Conservation (phyloP, 2,329 filamentous ascomycete genomes). For the Fusarium agapanthi region DNA sequence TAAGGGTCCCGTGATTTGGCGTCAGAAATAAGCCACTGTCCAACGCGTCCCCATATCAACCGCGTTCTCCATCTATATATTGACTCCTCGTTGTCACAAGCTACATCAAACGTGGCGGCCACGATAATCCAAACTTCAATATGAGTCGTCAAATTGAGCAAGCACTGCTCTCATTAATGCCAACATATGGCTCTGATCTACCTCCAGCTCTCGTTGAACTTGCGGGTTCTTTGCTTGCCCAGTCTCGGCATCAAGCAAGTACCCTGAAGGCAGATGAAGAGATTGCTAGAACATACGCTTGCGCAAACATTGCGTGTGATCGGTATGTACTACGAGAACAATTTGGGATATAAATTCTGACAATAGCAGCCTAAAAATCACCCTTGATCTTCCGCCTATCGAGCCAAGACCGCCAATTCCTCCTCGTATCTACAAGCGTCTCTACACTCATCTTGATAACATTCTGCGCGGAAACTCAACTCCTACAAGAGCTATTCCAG, state of each 20-base stretch:
- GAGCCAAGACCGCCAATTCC: conserved; percentile 80
- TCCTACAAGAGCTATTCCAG: conserved; percentile 41
- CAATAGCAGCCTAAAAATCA: conserved; percentile 71
- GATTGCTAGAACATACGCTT: conserved; percentile 83
- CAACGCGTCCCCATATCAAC: conserved; percentile 20
- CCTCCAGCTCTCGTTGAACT: conserved; percentile 76
- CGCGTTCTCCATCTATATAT: conserved; percentile 14
- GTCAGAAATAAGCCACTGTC: conserved; percentile 1
- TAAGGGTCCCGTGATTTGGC: conserved; percentile 31
- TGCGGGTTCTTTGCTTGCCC: conserved; percentile 77
- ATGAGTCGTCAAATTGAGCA: conserved; percentile 83
- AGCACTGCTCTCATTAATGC: conserved; percentile 76
- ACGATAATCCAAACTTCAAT: conserved; percentile 10
- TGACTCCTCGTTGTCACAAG: neutral
- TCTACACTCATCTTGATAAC: conserved; percentile 82
- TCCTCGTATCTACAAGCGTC: conserved; percentile 82
- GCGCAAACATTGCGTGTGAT: conserved; percentile 89
- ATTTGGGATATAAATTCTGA: neutral
- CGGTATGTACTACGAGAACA: conserved; percentile 58
- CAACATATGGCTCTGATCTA: conserved; percentile 73
- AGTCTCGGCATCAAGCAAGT: conserved; percentile 80
- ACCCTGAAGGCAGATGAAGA: conserved; percentile 87
- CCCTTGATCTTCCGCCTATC: conserved; percentile 79
- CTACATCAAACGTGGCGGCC: neutral
- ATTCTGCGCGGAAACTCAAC: conserved; percentile 62